Percentiles rank a stretch among this genome's conserved stretches.
phyloP scores from a whole-genome alignment of 1,139 yeast genomes.

The Taphrina sp. region DNA sequence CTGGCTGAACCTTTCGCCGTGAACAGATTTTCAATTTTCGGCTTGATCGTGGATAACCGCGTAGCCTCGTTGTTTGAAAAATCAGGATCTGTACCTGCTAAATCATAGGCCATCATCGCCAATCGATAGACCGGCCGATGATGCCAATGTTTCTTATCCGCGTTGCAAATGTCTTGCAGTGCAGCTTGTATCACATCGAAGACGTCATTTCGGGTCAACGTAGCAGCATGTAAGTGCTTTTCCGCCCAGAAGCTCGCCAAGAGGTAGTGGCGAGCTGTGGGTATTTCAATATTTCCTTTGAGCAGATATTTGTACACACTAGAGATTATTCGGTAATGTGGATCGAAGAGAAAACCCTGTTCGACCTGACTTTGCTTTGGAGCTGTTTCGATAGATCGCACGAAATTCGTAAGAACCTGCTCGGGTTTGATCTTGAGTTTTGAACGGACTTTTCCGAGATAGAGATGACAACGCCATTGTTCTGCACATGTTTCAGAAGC shows the following conservation, averaged over 20 bases:
- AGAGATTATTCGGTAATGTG: slow-evolving; percentile 57
- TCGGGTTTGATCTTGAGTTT: slow-evolving; percentile 45
- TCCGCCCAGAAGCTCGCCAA: slow-evolving; percentile 39
- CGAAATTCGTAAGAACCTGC: slow-evolving; percentile 40
- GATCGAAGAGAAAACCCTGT: slow-evolving; percentile 49
- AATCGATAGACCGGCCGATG: slow-evolving; percentile 77
- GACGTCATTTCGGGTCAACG: slow-evolving; percentile 31
- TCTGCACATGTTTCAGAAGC: slow-evolving; percentile 45
- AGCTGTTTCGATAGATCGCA: slow-evolving; percentile 45
- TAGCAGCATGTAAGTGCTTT: not conserved
- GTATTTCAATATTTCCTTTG: slow-evolving; percentile 43
- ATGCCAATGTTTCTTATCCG: slow-evolving; percentile 88
- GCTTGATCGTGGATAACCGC: slow-evolving; percentile 55
- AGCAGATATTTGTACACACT: slow-evolving; percentile 52
- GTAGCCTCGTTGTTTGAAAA: slow-evolving; percentile 58
- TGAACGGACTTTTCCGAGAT: slow-evolving; percentile 57
- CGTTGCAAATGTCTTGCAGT: slow-evolving; percentile 45
- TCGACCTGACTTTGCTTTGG: slow-evolving; percentile 47
- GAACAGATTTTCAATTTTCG: slow-evolving; percentile 43
- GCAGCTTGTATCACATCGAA: slow-evolving; percentile 10
- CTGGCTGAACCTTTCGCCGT: slow-evolving; percentile 66
- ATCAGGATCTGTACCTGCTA: slow-evolving; percentile 42
- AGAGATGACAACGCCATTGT: slow-evolving; percentile 65
- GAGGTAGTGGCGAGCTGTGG: slow-evolving; percentile 49
- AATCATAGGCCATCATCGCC: slow-evolving; percentile 53